Evolutionary conservation across 1,284 basidiomycete genomes (phyloP), one percentile per base, ranked within the genome.

Genomic region (Clitocybe nebularis): DNA sequence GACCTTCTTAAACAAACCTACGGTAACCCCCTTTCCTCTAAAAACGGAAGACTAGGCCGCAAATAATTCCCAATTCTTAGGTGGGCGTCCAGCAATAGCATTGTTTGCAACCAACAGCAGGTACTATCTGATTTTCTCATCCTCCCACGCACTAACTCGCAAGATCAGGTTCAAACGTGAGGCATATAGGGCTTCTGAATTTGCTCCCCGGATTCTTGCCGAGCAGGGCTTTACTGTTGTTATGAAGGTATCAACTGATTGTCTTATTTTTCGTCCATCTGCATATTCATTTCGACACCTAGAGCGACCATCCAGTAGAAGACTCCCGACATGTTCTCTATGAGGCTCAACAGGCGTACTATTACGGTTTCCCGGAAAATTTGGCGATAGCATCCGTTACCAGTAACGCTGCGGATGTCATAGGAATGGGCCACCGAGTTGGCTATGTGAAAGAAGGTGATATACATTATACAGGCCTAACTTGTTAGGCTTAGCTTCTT

Each of bases 321-420:
- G 82, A 94, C 53, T 88, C 86, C 8, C 75, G 93, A 5, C 83
- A 84, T 57, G 69, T 97, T 8, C 61, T 93, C 2, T 87, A 83
- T 55, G 93, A 97, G 63, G 92, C 93, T 0, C 89, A 91, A 43
- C 89, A 92, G 60, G 90, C 87, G 0, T 80, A 89, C 57, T 89
- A 84, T 58, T 93, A 83, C 50, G 81, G 82, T 7, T 68, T 87
- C 9, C 68, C 79, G 1, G 67, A 68, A 17, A 74, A 84, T 50
- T 60, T 83, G 10, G 85, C 86, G 0, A 65, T 92, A 26, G 71
- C 81, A 2, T 71, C 88, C 2, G 84, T 95, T 9, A 95, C 82
- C 2, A 68, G 58, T 33, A 68, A 59, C 43, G 54, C 71, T 20
- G 72, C 72, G 0, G 63, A 71, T 45, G 60, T 62, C 4, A 61